Conservation (phyloP, 768 basidiomycete genomes). For the Termitomyces sp. region DNA sequence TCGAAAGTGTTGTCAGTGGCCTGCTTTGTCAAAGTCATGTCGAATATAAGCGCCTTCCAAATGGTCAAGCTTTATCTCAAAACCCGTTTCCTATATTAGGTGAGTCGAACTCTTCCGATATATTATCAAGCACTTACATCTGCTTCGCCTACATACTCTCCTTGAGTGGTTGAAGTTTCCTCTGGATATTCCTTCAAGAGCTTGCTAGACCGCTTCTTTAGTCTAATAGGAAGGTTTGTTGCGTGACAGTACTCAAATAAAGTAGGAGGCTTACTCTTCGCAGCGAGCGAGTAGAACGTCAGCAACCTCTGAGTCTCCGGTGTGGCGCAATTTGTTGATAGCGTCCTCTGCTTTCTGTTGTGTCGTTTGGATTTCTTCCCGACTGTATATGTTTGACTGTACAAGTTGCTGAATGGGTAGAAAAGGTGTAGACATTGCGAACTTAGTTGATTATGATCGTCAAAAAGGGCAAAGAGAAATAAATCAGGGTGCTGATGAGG, state of each 20-base stretch:
- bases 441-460: not conserved
- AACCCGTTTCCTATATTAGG: not conserved
- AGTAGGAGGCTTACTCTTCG: not conserved
- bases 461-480: not conserved
- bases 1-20: not conserved
- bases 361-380: not conserved
- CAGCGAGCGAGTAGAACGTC: not conserved
- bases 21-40: not conserved
- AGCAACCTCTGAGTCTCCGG: not conserved
- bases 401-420: not conserved
- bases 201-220: not conserved
- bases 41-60: not conserved
- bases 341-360: not conserved
- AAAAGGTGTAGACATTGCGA: not conserved
- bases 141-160: not conserved
- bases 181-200: not conserved
- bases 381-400: not conserved
- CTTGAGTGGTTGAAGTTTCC: not conserved
- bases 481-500: not conserved
- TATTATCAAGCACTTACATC: not conserved
- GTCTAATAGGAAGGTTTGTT: not conserved
- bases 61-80: not conserved
- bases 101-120: too few relatives aligned
- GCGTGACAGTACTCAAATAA: not conserved
- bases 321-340: not conserved